These are phyloP conservation scores for Yamadazyma scolyti DNA, from an alignment of 805 yeast genomes.

Conservation along the genomic window DNA sequence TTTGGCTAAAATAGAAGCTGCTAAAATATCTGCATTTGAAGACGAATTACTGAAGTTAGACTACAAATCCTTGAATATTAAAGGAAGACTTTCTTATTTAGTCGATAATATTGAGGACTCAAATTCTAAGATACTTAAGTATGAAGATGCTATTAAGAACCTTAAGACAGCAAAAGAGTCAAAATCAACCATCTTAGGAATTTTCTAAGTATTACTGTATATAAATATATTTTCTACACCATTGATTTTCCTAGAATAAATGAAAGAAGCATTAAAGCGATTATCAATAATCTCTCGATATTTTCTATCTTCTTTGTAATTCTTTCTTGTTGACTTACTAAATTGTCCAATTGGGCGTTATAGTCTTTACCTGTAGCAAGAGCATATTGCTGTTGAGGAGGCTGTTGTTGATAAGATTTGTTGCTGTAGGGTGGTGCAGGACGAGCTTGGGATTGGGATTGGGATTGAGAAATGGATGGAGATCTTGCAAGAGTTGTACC, in stretches of 20 bases:
- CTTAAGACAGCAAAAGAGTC: conserved; percentile 13
- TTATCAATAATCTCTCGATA: conserved; percentile 37
- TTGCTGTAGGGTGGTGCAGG: too few species aligned
- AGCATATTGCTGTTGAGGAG: background rate
- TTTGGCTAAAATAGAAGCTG: conserved; percentile 56
- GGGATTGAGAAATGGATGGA: too few species aligned
- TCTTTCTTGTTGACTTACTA: conserved; percentile 37
- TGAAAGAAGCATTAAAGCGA: conserved; percentile 43
- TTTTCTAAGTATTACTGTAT: conserved; percentile 3
- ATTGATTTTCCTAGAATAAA: conserved; percentile 72
- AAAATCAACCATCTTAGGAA: conserved; percentile 9
- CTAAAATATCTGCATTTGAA: conserved; percentile 62
- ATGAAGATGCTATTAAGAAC: conserved; percentile 25
- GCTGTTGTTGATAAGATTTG: conserved; percentile 2
- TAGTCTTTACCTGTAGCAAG: conserved; percentile 14
- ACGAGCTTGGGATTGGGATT: too few species aligned
- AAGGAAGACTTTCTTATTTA: conserved; percentile 61
- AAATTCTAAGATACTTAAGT: conserved; percentile 39
- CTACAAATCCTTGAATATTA: conserved; percentile 46
- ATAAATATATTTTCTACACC: conserved; percentile 30
- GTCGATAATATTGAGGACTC: conserved; percentile 62
- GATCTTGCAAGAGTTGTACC: conserved; percentile 1
- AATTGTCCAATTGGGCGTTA: conserved; percentile 34
- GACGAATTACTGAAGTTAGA: conserved; percentile 60
- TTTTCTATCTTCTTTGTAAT: conserved; percentile 44